Conservation (phyloP, 345 rosid species). For the Turnera subulata region DNA sequence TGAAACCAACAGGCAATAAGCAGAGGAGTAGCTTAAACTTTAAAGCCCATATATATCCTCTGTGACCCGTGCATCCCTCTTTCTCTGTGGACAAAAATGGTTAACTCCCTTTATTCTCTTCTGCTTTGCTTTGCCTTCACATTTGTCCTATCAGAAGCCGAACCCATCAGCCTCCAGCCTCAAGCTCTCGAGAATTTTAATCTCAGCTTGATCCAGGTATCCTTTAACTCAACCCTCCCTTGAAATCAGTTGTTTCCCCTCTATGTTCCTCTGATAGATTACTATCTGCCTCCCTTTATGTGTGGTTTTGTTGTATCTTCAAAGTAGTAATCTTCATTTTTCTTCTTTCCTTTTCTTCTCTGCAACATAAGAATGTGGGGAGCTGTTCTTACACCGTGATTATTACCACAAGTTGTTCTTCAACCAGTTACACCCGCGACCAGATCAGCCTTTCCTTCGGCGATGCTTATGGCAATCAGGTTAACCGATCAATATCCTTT, state of each 20-base stretch:
- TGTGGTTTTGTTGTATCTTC: not conserved
- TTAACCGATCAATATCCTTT: constrained; percentile 4
- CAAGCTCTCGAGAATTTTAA: constrained; percentile 44
- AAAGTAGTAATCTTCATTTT: no score
- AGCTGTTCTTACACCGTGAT: constrained; percentile 42
- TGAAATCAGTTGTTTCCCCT: not conserved
- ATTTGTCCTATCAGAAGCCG: constrained; percentile 18
- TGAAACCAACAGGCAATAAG: no score
- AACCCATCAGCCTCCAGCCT: constrained; percentile 31
- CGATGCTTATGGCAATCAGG: constrained; percentile 74
- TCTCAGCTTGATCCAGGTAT: constrained; percentile 64
- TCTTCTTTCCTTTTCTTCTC: not conserved
- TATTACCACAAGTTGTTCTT: constrained; percentile 54
- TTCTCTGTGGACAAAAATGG: constrained; percentile 11
- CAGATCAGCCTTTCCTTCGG: constrained; percentile 73
- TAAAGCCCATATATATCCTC: no score
- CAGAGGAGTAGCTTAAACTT: no score
- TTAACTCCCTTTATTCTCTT: constrained; percentile 9
- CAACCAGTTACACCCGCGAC: constrained; percentile 54
- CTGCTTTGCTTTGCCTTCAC: constrained; percentile 24
- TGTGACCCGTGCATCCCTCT: not conserved
- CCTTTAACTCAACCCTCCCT: not conserved
- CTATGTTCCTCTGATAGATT: not conserved
- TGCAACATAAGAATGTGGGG: constrained; percentile 11
- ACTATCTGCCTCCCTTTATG: no score